A percentile compares a stretch with the other conserved stretches of the same genome.
These are phyloP conservation scores for Amanita exitialis DNA, from an alignment of 768 basidiomycete species.

Conservation along the genomic window DNA sequence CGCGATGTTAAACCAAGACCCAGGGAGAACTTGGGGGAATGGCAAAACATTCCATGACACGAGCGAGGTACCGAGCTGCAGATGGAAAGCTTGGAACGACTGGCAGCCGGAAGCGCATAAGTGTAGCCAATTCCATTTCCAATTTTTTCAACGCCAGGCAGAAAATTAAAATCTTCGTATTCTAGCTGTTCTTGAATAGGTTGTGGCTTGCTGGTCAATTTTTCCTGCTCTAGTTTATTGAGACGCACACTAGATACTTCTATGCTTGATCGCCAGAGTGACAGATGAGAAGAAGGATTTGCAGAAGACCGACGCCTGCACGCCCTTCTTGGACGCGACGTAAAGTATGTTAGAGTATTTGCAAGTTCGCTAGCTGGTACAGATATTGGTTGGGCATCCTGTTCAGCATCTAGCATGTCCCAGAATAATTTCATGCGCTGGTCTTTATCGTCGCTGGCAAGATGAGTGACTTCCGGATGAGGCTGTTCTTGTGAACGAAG, in stretches of 20 bases:
- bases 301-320: constrained; percentile 27
- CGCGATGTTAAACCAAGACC: constrained; percentile 9
- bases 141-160: constrained; percentile 34
- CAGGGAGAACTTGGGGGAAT: constrained; percentile 8
- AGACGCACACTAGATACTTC: constrained; percentile 3
- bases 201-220: not conserved
- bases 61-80: constrained; percentile 14
- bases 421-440: constrained; percentile 27
- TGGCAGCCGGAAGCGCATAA: constrained; percentile 2
- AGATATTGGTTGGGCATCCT: constrained; percentile 12
- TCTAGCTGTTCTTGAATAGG: not conserved
- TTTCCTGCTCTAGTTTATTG: not conserved
- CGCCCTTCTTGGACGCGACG: constrained; percentile 22
- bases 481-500: not conserved
- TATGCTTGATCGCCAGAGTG: constrained; percentile 2
- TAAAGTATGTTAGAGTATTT: constrained; percentile 11
- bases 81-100: constrained; percentile 20
- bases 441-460: constrained; percentile 9
- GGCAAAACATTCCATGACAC: constrained; percentile 14
- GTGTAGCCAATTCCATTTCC: constrained; percentile 45
- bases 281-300: not conserved
- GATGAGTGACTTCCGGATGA: not conserved
- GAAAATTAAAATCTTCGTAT: constrained; percentile 23
- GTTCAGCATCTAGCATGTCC: constrained; percentile 35
- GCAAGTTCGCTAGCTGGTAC: constrained; percentile 14